phyloP scores from a whole-genome alignment of 495 filamentous ascomycete species.

The Aspergillus nanangensis region DNA sequence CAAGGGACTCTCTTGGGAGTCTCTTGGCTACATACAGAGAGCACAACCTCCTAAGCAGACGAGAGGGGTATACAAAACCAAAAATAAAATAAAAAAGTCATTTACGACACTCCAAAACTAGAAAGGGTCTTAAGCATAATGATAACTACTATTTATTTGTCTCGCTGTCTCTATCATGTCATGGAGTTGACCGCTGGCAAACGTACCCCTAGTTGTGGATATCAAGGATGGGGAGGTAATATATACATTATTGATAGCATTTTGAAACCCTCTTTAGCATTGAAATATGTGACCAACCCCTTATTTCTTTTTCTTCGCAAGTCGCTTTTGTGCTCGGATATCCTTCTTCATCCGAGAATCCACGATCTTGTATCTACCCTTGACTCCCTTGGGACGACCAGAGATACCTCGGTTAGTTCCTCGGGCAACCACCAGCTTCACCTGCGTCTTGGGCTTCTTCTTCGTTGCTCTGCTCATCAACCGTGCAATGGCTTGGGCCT shows the following conservation, averaged over 20 bases:
- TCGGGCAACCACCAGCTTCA: constrained; percentile 85
- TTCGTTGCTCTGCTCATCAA: constrained; percentile 76
- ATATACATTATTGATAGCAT: constrained; percentile 2
- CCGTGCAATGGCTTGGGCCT: constrained; percentile 77
- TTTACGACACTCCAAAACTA: too few species aligned
- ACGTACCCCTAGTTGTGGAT: too few species aligned
- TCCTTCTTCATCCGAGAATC: constrained; percentile 98
- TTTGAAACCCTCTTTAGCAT: not conserved
- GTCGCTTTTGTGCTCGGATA: constrained; percentile 82
- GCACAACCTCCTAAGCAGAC: too few species aligned
- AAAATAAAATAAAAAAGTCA: too few species aligned
- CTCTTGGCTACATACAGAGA: too few species aligned
- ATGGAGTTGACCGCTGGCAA: too few species aligned
- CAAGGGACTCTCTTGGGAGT: too few species aligned
- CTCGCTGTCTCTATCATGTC: too few species aligned
- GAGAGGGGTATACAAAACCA: too few species aligned
- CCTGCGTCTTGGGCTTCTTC: constrained; percentile 78
- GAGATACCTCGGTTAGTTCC: constrained; percentile 80
- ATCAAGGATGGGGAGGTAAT: too few species aligned
- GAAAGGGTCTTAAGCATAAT: too few species aligned
- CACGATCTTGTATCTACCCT: constrained; percentile 98
- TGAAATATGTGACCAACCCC: constrained; percentile 10
- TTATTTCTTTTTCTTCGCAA: constrained; percentile 58
- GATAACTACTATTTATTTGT: too few species aligned
- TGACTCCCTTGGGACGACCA: constrained; percentile 78